Percentiles rank a stretch among this genome's conserved stretches.
Conservation (phyloP, 1,284 basidiomycete species). For the Trametes hirsuta region DNA sequence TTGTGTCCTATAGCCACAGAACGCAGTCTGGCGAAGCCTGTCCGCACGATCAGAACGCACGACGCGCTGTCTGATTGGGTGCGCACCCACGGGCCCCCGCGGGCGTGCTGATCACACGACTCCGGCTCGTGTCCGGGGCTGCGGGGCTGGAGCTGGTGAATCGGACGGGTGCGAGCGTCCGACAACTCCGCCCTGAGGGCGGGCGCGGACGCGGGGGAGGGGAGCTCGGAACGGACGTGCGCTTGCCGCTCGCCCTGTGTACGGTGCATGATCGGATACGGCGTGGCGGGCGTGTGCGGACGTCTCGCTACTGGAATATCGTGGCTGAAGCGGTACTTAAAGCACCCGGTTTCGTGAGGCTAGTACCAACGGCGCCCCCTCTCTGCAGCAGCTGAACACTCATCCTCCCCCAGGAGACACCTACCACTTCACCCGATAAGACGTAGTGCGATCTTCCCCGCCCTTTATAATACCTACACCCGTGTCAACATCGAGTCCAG, state of each 20-base stretch:
- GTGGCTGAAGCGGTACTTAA: constrained; percentile 17
- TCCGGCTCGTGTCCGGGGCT: constrained; percentile 12
- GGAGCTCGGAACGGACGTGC: constrained; percentile 17
- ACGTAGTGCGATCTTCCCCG: too few relatives aligned
- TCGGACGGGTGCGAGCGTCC: too few relatives aligned
- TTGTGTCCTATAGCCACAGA: background rate
- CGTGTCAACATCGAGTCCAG: background rate
- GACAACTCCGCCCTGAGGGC: too few relatives aligned
- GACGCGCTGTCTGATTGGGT: constrained; percentile 17
- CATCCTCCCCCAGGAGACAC: too few relatives aligned
- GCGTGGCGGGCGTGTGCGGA: constrained; percentile 10
- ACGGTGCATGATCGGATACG: background rate
- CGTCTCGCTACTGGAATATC: constrained; percentile 11
- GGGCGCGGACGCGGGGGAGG: constrained; percentile 16
- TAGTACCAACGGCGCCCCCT: constrained; percentile 2
- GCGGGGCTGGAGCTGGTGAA: background rate
- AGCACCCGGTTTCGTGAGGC: background rate
- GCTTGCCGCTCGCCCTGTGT: constrained; percentile 1
- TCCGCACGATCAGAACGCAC: constrained; percentile 18
- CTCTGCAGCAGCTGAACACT: too few relatives aligned
- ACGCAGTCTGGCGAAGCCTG: background rate
- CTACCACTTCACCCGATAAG: too few relatives aligned
- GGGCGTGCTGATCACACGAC: constrained; percentile 26
- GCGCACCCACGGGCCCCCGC: constrained; percentile 7
- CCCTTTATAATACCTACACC: background rate